Percentiles rank a stretch among this genome's conserved stretches.
phyloP scores from a whole-genome alignment of 352 stramenopile genomes.

The Pythium guiyangense region DNA sequence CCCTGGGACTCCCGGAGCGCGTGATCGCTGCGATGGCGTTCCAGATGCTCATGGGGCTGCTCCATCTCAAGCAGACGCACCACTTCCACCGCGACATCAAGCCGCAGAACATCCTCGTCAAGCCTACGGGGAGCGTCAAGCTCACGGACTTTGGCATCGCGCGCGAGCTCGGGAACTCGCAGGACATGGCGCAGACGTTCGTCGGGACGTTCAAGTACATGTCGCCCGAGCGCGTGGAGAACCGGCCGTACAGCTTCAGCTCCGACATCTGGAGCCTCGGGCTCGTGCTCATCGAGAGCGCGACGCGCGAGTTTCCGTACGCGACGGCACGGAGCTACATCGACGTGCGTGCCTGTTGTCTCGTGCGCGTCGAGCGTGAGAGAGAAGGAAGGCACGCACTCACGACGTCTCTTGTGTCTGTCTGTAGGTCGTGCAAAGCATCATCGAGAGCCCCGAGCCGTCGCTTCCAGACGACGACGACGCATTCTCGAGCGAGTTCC shows the following conservation, averaged over 20 bases:
- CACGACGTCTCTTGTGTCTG: background rate
- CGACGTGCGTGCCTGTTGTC: constrained; percentile 26
- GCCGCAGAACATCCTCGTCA: constrained; percentile 90
- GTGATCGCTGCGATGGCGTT: constrained; percentile 54
- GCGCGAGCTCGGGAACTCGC: constrained; percentile 55
- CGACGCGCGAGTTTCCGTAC: constrained; percentile 57
- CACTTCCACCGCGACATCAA: constrained; percentile 94
- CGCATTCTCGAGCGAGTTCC: constrained; percentile 48
- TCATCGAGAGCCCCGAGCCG: constrained; percentile 57
- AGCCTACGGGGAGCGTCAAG: constrained; percentile 73
- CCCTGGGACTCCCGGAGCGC: constrained; percentile 26
- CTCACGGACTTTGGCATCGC: constrained; percentile 77
- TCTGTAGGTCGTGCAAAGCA: constrained; percentile 61
- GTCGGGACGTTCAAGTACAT: constrained; percentile 93
- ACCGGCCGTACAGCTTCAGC: constrained; percentile 78
- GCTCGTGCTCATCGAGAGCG: constrained; percentile 68
- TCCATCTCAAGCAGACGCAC: constrained; percentile 50
- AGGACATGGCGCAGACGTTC: constrained; percentile 83
- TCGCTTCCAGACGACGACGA: constrained; percentile 26
- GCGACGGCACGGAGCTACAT: constrained; percentile 55
- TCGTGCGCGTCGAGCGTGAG: too few relatives aligned
- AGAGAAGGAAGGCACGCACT: background rate
- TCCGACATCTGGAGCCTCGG: constrained; percentile 77
- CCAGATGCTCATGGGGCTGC: constrained; percentile 55
- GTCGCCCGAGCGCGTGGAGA: constrained; percentile 89